A percentile compares a stretch with the other conserved stretches of the same genome.
Evolutionary conservation across 257 asterid genomes (phyloP).

Genomic region (Ajuga chamaepitys): DNA sequence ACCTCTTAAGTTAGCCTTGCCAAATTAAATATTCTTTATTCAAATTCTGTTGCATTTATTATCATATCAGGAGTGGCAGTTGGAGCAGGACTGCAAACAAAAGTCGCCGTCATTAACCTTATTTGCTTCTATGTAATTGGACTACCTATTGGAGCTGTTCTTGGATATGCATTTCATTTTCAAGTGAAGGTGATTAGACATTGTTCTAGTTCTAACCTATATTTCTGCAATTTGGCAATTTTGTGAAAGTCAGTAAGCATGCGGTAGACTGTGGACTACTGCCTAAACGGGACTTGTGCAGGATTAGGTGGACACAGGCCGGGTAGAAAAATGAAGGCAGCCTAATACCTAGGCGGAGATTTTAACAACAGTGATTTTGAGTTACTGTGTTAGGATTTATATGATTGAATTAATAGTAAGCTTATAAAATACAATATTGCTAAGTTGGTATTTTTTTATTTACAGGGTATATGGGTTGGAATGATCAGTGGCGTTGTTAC

Average conservation of each 20-base stretch:
- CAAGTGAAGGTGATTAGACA: conserved; percentile 29
- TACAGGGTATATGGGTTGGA: conserved; percentile 58
- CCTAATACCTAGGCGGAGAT: too few species aligned
- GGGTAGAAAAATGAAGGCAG: too few species aligned
- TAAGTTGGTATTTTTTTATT: neutral
- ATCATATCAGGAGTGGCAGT: conserved; percentile 18
- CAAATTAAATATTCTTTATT: neutral
- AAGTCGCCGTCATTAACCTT: conserved; percentile 35
- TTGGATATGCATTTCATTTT: conserved; percentile 24
- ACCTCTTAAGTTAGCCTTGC: neutral
- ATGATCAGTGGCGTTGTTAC: conserved; percentile 38
- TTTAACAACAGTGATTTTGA: too few species aligned
- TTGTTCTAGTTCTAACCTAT: too few species aligned
- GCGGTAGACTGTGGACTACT: too few species aligned
- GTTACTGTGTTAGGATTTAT: too few species aligned
- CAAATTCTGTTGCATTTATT: neutral
- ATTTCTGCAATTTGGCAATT: too few species aligned
- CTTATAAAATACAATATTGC: too few species aligned
- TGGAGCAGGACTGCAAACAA: conserved; percentile 39
- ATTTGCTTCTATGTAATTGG: conserved; percentile 33
- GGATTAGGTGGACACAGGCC: too few species aligned
- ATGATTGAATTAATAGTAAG: too few species aligned
- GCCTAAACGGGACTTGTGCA: too few species aligned
- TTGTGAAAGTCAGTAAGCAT: too few species aligned
- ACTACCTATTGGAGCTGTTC: conserved; percentile 31